Percentiles rank a stretch among this genome's conserved stretches.
Evolutionary conservation across 257 asterid species (phyloP).

Genomic region (Gentiana dahurica): DNA sequence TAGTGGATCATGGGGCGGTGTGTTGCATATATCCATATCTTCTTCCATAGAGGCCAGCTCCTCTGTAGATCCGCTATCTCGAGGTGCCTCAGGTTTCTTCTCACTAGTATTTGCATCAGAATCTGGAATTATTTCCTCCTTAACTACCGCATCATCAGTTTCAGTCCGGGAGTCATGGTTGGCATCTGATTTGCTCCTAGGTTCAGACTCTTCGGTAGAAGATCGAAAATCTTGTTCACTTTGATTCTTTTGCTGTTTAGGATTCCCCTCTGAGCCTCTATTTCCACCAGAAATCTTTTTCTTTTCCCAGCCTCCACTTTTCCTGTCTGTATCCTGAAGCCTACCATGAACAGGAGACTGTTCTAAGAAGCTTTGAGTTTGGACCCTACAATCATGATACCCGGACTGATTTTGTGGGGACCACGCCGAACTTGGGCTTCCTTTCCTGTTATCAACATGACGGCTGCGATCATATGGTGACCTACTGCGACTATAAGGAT

Average conservation of each 20-base stretch:
- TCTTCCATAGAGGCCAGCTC: conserved; percentile 93
- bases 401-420: conserved; percentile 67
- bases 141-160: conserved; percentile 16
- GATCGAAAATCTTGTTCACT: conserved; percentile 34
- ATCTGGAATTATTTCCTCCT: conserved; percentile 30
- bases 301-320: conserved; percentile 46
- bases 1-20: conserved; percentile 85
- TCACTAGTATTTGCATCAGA: conserved; percentile 18
- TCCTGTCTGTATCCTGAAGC: conserved; percentile 41
- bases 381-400: conserved; percentile 50
- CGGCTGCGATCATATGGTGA: conserved; percentile 70
- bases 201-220: conserved; percentile 40
- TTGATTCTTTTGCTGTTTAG: conserved; percentile 33
- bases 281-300: conserved; percentile 34
- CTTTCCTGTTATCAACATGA: conserved; percentile 51
- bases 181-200: conserved; percentile 29
- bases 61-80: conserved; percentile 50
- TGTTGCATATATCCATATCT: conserved; percentile 97
- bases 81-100: conserved; percentile 24
- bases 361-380: conserved; percentile 45
- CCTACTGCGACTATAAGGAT: conserved; percentile 49
- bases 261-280: conserved; percentile 59
- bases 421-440: conserved; percentile 60
- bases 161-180: conserved; percentile 30
- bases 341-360: conserved; percentile 62